phyloP scores from a whole-genome alignment of 169 alveolate genomes.

The Theileria annulata region DNA sequence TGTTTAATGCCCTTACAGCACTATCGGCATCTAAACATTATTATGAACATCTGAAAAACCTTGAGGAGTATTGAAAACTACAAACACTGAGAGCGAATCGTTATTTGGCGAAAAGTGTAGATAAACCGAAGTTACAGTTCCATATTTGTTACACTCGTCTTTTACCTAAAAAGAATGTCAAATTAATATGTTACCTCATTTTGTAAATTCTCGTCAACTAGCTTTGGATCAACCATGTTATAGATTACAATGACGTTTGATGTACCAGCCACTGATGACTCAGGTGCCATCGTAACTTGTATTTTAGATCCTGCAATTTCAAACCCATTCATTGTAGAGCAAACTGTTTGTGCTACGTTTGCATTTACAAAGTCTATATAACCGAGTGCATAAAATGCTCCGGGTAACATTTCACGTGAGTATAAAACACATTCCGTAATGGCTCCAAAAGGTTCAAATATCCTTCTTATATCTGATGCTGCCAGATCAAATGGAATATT shows the following conservation, averaged over 20 bases:
- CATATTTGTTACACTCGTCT: conserved; percentile 36
- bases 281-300: conserved; percentile 41
- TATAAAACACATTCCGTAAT: conserved; percentile 22
- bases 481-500: conserved; percentile 33
- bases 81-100: conserved; percentile 24
- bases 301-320: conserved; percentile 45
- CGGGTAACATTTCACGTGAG: conserved; percentile 34
- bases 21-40: conserved; percentile 22
- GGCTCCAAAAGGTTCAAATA: conserved; percentile 38
- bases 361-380: conserved; percentile 30
- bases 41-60: background rate
- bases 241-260: conserved; percentile 28
- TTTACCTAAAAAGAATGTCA: conserved; percentile 11
- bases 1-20: conserved; percentile 16
- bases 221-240: conserved; percentile 28
- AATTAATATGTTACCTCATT: conserved; percentile 19
- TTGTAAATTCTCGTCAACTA: conserved; percentile 22
- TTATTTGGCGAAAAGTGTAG: conserved; percentile 27
- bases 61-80: conserved; percentile 23
- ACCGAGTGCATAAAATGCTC: conserved; percentile 26
- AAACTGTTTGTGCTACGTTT: conserved; percentile 30
- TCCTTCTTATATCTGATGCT: conserved; percentile 21
- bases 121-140: conserved; percentile 26
- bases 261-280: conserved; percentile 20
- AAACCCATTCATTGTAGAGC: conserved; percentile 41